phyloP scores from a whole-genome alignment of 2,329 filamentous ascomycete genomes.

The Fusarium concolor region DNA sequence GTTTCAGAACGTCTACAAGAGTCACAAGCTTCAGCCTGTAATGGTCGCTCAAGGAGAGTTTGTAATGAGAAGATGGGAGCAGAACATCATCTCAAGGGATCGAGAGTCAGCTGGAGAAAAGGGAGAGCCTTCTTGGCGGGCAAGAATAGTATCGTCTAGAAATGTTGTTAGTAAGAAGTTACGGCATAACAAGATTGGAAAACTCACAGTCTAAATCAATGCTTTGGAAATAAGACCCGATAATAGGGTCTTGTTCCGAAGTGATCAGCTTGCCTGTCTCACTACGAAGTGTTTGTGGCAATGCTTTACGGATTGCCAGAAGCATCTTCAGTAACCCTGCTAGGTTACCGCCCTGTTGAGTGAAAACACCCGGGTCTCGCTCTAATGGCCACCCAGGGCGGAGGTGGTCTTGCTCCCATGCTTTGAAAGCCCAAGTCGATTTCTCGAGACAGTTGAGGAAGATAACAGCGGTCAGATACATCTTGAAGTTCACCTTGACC shows the following conservation, averaged over 20 bases:
- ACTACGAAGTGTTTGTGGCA: constrained; percentile 64
- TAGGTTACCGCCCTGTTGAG: constrained; percentile 68
- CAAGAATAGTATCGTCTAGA: constrained; percentile 51
- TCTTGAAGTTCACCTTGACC: constrained; percentile 68
- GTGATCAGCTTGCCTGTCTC: constrained; percentile 62
- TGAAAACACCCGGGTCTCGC: constrained; percentile 65
- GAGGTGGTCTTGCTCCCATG: constrained; percentile 72
- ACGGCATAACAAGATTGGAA: not conserved
- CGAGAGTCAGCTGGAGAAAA: constrained; percentile 64
- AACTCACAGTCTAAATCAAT: constrained; percentile 69
- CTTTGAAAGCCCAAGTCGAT: constrained; percentile 75
- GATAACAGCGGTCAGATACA: constrained; percentile 71
- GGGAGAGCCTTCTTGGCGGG: constrained; percentile 63
- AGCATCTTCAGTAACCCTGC: constrained; percentile 71
- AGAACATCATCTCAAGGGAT: constrained; percentile 63
- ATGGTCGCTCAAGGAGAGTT: constrained; percentile 38
- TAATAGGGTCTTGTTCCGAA: constrained; percentile 59
- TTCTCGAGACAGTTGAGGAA: constrained; percentile 75
- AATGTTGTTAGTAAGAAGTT: not conserved
- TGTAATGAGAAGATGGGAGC: constrained; percentile 60
- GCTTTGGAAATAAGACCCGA: constrained; percentile 65
- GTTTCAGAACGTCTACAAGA: not conserved
- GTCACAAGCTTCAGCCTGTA: not conserved
- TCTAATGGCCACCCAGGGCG: constrained; percentile 71
- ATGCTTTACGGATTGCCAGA: constrained; percentile 68